Base-by-base conservation (phyloP, 2,329 filamentous ascomycete species). In the Alternaria ventricosa region DNA sequence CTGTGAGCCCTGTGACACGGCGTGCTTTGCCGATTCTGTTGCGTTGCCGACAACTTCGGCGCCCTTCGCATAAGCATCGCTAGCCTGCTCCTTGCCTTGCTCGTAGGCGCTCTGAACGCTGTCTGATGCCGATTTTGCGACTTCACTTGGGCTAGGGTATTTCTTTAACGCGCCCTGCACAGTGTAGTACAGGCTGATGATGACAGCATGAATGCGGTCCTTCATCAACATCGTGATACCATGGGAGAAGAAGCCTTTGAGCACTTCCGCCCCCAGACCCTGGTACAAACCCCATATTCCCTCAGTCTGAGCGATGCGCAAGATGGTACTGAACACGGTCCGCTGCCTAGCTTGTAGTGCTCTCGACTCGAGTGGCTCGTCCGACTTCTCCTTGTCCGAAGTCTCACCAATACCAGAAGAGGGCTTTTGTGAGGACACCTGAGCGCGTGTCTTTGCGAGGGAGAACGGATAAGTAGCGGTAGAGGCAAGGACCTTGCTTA, bases 191-290 rank as follows among this genome's bases (percentile, higher is more conserved):
- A 90, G 72, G 66, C 88, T 87, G 63, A 96, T 87, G 60, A 97
- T 87, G 15, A 90, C 78, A 27, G 87, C 84, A 76, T 97, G 92
- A 9, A 96, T 87, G 6, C 87, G 82, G 60, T 95, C 92, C 80
- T 97, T 97, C 62, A 92, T 88, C 57, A 95, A 82, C 92, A 97
- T 97, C 1, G 93, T 95, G 55, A 94, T 86, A 0, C 94, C 94
- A 73, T 97, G 93, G 22, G 89, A 90, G 72, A 97, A 90, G 81
- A 97, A 96, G 0, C 92, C 91, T 73, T 94, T 94, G 9, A 94
- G 79, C 4, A 97, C 84, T 79, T 96, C 92, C 5, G 89, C 92
- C 13, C 85, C 85, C 0, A 97, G 82, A 6, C 93, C 94, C 53
- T 91, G 88, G 75, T 96, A 97, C 9, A 97, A 81, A 0, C 89